Evolutionary conservation across 2,329 filamentous ascomycete genomes (phyloP), one percentile per base, ranked within the genome.

Genomic region (Coleophoma crateriformis): DNA sequence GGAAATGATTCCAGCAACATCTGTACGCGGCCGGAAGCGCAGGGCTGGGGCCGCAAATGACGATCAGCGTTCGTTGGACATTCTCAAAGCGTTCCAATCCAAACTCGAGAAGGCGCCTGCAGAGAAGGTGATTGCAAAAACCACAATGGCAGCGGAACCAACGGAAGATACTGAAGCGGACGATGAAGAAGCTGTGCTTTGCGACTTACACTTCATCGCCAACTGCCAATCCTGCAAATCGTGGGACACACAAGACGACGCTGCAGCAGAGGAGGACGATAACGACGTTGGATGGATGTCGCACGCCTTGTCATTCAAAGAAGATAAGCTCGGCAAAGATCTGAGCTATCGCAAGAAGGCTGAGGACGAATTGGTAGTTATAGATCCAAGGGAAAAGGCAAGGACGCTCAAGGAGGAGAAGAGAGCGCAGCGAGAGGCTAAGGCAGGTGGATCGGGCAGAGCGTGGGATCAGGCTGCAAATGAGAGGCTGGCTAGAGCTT

Each of bases 191-290:
- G 84, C 82, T 3, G 78, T 78, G 45, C 75, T 95, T 4, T 99
- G 94, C 64, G 94, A 97, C 66, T 71, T 99, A 34, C 94, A 99
- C 66, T 99, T 97, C 67, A 95, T 99, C 55, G 88, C 87, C 45
- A 88, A 95, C 61, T 99, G 94, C 67, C 90, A 96, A 64, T 96
- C 90, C 41, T 97, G 94, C 67, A 83, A 81, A 51, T 81, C 85
- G 0, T 96, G 91, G 90, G 87, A 95, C 61, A 65, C 65, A 6
- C 64, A 70, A 34, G 59, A 58, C 14, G 68, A 71, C 11, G 76
- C 74, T 38, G 80, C 75, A 3, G 73, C 75, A 12, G 73, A 77
- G 19, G 72, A 73, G 3, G 80, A 84, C 3, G 78, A 76, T 57
- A 79, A 81, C 51, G 82, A 82, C 45, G 75, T 79, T 45, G 84